A percentile compares a stretch with the other conserved stretches of the same genome.
These are phyloP conservation scores for Colletotrichum echinochloae DNA, from an alignment of 2,329 filamentous ascomycete species.

Conservation along the genomic window DNA sequence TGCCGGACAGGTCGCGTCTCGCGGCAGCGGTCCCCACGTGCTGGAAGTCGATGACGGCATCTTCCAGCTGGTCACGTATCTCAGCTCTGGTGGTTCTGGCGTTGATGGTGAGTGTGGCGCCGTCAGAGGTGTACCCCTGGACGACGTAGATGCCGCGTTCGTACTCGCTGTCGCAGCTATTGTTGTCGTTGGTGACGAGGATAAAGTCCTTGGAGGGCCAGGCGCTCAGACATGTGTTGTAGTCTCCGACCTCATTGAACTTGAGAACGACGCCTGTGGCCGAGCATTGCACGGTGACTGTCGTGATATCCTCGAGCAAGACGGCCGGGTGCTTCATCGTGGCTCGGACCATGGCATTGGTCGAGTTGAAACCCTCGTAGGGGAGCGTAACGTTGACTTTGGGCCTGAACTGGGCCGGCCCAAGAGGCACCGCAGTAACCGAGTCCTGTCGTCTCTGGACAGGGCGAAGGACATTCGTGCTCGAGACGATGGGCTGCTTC, in stretches of 20 bases:
- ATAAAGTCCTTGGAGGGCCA: slow-evolving; percentile 47
- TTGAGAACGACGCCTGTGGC: slow-evolving; percentile 35
- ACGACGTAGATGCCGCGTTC: slow-evolving; percentile 55
- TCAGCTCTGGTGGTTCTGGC: slow-evolving; percentile 22
- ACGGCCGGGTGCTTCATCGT: slow-evolving; percentile 41
- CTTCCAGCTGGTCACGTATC: slow-evolving; percentile 37
- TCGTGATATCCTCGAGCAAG: slow-evolving; percentile 42
- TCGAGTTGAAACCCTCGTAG: slow-evolving; percentile 39
- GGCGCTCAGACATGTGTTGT: slow-evolving; percentile 39
- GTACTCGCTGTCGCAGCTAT: slow-evolving; percentile 52
- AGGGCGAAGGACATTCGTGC: slow-evolving; percentile 28
- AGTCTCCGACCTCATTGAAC: slow-evolving; percentile 38
- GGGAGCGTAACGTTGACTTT: slow-evolving; percentile 40
- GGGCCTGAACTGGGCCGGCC: slow-evolving; percentile 41
- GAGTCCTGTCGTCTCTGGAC: slow-evolving; percentile 19
- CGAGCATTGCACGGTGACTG: slow-evolving; percentile 38
- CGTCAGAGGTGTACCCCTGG: slow-evolving; percentile 35
- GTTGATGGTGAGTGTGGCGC: slow-evolving; percentile 25
- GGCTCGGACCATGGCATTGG: slow-evolving; percentile 36
- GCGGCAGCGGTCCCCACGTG: slow-evolving; percentile 34
- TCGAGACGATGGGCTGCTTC: not conserved
- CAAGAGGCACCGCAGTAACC: slow-evolving; percentile 9
- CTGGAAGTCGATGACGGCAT: slow-evolving; percentile 38
- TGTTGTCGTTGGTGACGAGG: slow-evolving; percentile 56
- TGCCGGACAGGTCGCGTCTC: slow-evolving; percentile 30